Evolutionary conservation across 139 green algal species (phyloP), one percentile per base, ranked within the genome.

Genomic region (Coccomyxa sp.): DNA sequence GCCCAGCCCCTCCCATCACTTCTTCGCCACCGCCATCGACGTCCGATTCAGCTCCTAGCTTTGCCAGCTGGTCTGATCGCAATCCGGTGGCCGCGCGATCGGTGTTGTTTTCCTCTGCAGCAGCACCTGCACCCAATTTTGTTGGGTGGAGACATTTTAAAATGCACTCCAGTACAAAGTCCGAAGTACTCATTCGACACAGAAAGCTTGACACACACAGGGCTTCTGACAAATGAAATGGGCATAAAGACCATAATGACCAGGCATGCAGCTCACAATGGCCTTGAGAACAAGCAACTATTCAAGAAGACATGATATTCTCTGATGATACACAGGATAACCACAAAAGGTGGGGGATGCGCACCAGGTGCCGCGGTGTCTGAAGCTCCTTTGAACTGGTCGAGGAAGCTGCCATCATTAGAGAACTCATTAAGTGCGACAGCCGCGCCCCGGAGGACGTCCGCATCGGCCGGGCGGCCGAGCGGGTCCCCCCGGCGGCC

Each of bases 381-480:
- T 51, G 38, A 51, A 51, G 38, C 38, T 51, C 38, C 38, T 51
- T 51, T 77, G 25, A 93, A 90, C 4, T 81, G 80, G 10, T 93
- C 84, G 86, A 96, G 83, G 86, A 97, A 97, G 45, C 84, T 91
- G 51, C 95, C 94, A 81, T 97, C 95, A 51, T 84, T 85, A 0
- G 51, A 14, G 27, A 95, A 96, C 12, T 67, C 66, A 86, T 98
- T 97, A 23, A 97, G 83, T 59, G 84, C 82, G 0, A 82, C 79
- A 0, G 93, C 93, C 25, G 81, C 88, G 1, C 67, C 79, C 10
- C 60, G 38, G 28, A 89, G 68, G 18, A 67, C 57, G 12, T 51
- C 84, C 0, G 78, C 82, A 58, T 84, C 79, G 15, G 77, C 31
- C 21, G 51, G 25, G 4, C 80, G 32, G 28, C 82, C 84, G 14